Evolutionary conservation across 305 asterid species (phyloP), one percentile per base, ranked within the genome.

Genomic region (Solanum hybrid): DNA sequence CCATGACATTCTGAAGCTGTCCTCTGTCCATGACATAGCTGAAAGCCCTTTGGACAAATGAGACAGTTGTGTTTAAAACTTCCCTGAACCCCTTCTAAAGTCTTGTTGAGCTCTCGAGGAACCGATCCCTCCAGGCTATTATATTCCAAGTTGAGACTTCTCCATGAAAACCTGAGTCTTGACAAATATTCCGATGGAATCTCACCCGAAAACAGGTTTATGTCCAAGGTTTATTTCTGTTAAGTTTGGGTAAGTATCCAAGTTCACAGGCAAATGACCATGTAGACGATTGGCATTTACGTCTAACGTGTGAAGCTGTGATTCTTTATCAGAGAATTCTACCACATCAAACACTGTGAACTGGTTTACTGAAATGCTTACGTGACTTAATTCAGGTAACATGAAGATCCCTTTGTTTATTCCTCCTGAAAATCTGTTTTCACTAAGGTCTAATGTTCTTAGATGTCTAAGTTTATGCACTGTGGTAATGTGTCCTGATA

Each of bases 41-140:
- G 72, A 5, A 89, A n/a, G 6, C 78, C 79, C 17, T n/a, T 12
- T 4, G 93, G 91, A 88, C 94, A 94, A 10, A 31, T 89, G 3
- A 92, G 92, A 73, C 94, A 94, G 73, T 94, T 94, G 45, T 91
- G 93, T 4, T 93, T 92, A 76, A 94, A 81, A 89, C 93, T 93
- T 7, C 92, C 94, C 20, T 65, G 90, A 1, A 89, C 33, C 12
- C 79, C 87, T 31, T 27, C 34, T 3, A 39, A 41, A 4, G 61
- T 41, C 15, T 20, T 73, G 11, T 12, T 17, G 77, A 92, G 92
- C 72, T 86, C 92, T 3, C 33, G 6, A 1, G 96, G 95, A 84
- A 93, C 39, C 4, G 38, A 36, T 87, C 95, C 96, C 89, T 92
- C 91, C 13, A 94, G 92, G 84, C 57, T 85, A 72, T 94, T 94